phyloP scores from a whole-genome alignment of 768 basidiomycete genomes.

The Gymnopilus junonius region DNA sequence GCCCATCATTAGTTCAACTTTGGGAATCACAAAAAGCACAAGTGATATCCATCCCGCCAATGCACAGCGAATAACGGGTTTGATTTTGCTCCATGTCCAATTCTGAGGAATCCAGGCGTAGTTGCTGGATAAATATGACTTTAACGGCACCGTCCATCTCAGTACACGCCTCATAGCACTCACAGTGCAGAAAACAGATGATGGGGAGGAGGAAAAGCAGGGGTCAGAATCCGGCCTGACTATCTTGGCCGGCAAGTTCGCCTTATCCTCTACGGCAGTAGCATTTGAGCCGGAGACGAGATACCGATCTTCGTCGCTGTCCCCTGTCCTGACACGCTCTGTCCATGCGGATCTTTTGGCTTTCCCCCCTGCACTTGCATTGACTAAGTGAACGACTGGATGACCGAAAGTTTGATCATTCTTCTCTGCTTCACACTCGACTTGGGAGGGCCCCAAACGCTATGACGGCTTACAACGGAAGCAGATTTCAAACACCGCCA shows the following conservation, averaged over 20 bases:
- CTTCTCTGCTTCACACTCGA: background rate
- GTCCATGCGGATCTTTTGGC: background rate
- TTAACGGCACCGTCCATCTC: background rate
- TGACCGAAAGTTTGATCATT: background rate
- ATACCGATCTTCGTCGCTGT: background rate
- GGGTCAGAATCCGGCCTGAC: background rate
- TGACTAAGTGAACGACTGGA: background rate
- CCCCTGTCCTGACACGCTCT: background rate
- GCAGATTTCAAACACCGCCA: too few relatives aligned
- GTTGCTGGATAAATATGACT: background rate
- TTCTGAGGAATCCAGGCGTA: slow-evolving; percentile 61
- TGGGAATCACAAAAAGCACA: slow-evolving; percentile 62
- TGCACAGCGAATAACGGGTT: slow-evolving; percentile 66
- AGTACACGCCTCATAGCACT: background rate
- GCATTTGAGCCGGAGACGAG: background rate
- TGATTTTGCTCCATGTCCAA: slow-evolving; percentile 61
- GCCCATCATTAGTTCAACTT: slow-evolving; percentile 54
- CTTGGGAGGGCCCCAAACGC: background rate
- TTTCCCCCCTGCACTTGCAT: background rate
- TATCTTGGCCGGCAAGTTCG: background rate
- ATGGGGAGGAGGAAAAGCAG: background rate
- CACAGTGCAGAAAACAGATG: background rate
- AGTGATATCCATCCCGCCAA: slow-evolving; percentile 63
- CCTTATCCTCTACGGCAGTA: background rate
- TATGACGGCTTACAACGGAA: background rate